Percentiles rank a stretch among this genome's conserved stretches.
Conservation (phyloP, 2,329 filamentous ascomycete species). For the Penicillium sp. region DNA sequence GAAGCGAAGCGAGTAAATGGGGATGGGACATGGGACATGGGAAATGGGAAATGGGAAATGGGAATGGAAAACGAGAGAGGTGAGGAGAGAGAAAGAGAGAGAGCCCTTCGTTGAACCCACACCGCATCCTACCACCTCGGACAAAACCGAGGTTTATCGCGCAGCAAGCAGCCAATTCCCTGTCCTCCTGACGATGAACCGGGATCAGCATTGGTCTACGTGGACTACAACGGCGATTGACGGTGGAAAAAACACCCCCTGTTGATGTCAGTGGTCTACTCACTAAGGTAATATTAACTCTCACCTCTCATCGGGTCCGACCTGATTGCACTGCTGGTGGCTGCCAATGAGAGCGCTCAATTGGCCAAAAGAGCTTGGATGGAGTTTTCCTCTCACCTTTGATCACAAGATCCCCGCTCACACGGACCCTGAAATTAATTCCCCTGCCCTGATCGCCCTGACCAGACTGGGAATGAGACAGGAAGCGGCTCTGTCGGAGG, state of each 20-base stretch:
- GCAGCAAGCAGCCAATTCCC: neutral
- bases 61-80: neutral
- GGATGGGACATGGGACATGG: too few species aligned
- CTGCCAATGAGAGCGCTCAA: neutral
- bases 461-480: neutral
- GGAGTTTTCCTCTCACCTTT: neutral
- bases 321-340: neutral
- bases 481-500: neutral
- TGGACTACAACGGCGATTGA: neutral
- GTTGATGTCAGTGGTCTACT: neutral
- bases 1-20: neutral
- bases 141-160: neutral
- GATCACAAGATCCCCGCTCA: neutral
- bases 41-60: too few species aligned
- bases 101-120: neutral
- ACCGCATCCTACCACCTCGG: neutral
- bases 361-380: neutral
- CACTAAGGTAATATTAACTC: neutral
- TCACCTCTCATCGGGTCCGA: neutral
- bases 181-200: neutral
- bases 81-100: neutral
- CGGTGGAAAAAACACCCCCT: neutral
- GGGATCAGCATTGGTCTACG: neutral
- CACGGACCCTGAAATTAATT: neutral
- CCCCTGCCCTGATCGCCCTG: neutral